Base-by-base conservation (phyloP, 371 early-diverging fungal species). In the Coemansia sp. region DNA sequence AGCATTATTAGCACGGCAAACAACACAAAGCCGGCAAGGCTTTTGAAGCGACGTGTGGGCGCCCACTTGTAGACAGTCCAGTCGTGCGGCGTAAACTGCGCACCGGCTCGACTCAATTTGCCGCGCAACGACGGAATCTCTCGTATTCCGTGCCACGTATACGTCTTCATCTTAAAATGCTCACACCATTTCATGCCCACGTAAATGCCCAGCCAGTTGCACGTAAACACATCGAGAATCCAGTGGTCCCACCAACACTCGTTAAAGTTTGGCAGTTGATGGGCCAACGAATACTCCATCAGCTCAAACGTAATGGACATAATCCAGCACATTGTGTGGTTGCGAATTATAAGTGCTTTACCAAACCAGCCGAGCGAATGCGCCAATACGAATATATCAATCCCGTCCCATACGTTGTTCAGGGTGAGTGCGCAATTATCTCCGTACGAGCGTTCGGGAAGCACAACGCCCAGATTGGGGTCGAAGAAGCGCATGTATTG, bases 201-300 rank as follows among this genome's bases (percentile, higher is more conserved):
- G 71, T 90, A 91, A 61, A 92, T 90, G 51, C 98, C 98, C 14
- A 89, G 80, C 95, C 95, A 95, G 78, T 98, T 98, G 78, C 97
- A 95, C 5, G 90, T 45, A 14, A 96, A 77, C 5, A 98, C 96
- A 83, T 98, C 98, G 53, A 98, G 78, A 61, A 98, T 89, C 98
- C 98, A 98, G 80, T 98, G 97, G 84, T 98, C 97, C 97, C 97
- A 98, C 97, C 97, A 98, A 80, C 98, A 98, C 83, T 98, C 98
- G 40, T 93, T 92, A 84, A 98, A 98, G 80, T 98, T 98, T 63
- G 94, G 91, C 73, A 97, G 84, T 77, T 97, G 97, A 80, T 97
- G 96, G 69, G 91, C 85, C 54, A 98, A 83, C 56, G 95, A 90
- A 80, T 98, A 98, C 77, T 98, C 98, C 82, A 92, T 85, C 39